Percentiles rank a stretch among this genome's conserved stretches.
Conservation (phyloP, 2,329 filamentous ascomycete genomes). For the Penicillium italicum region DNA sequence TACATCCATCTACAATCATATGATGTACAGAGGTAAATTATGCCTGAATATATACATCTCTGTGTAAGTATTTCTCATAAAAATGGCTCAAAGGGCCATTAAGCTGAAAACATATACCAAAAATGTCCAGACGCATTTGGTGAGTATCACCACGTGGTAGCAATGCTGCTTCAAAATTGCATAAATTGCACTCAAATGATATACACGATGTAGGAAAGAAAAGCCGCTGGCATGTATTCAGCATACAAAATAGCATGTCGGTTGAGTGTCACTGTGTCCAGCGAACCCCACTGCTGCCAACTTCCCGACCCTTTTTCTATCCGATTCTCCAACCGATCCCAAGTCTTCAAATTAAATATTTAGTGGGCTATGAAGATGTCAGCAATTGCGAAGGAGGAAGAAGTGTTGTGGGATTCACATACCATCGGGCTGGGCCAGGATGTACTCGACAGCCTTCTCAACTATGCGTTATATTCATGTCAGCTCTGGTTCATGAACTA, state of each 20-base stretch:
- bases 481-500: neutral
- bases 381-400: conserved; percentile 6
- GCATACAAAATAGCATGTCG: conserved; percentile 35
- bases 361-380: conserved; percentile 35
- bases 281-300: conserved; percentile 28
- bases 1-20: neutral
- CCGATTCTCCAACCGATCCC: conserved; percentile 23
- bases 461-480: conserved; percentile 53
- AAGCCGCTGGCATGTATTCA: conserved; percentile 37
- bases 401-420: conserved; percentile 46
- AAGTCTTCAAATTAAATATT: conserved; percentile 30
- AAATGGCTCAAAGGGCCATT: neutral
- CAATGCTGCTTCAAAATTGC: conserved; percentile 29
- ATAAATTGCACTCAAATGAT: conserved; percentile 37
- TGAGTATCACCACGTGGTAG: neutral
- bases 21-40: neutral
- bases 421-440: conserved; percentile 87
- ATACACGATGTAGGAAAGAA: conserved; percentile 40
- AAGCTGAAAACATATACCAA: neutral
- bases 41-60: neutral
- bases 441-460: conserved; percentile 92
- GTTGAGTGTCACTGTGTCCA: conserved; percentile 30
- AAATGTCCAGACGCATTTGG: neutral
- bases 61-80: neutral
- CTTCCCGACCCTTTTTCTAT: conserved; percentile 36